Percentiles rank a stretch among this genome's conserved stretches.
These are phyloP conservation scores for Yarrowia galli DNA, from an alignment of 1,139 yeast genomes.

Conservation along the genomic window DNA sequence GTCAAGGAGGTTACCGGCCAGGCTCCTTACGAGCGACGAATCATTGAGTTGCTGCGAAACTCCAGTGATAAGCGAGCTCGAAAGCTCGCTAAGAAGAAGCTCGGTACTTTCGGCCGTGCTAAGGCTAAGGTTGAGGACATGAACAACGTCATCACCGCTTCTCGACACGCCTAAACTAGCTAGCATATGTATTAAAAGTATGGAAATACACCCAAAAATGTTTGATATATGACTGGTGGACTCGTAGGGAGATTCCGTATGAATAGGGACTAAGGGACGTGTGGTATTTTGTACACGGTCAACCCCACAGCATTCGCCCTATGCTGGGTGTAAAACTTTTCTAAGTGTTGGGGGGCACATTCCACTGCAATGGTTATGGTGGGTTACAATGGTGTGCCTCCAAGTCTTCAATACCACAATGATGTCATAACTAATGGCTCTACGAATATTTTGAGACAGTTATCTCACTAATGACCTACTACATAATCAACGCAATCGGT, in stretches of 20 bases:
- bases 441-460: too few relatives aligned
- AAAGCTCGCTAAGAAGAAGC: slow-evolving; percentile 99
- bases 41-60: slow-evolving; percentile 98
- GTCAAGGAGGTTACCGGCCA: slow-evolving; percentile 98
- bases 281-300: not conserved
- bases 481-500: too few relatives aligned
- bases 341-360: not conserved
- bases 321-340: not conserved
- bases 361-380: not conserved
- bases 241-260: not conserved
- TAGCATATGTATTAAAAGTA: slow-evolving; percentile 41
- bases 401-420: not conserved
- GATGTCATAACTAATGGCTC: not conserved
- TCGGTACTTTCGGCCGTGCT: slow-evolving; percentile 99
- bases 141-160: slow-evolving; percentile 95
- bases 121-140: slow-evolving; percentile 99
- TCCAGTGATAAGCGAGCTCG: slow-evolving; percentile 99
- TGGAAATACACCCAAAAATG: slow-evolving; percentile 37
- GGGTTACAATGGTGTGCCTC: not conserved
- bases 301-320: too few relatives aligned
- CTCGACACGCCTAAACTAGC: slow-evolving; percentile 67
- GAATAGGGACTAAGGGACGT: not conserved
- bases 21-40: slow-evolving; percentile 99
- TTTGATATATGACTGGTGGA: not conserved
- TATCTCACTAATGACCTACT: too few relatives aligned